Evolutionary conservation across 768 basidiomycete species (phyloP).

Genomic region (Russula emetica): DNA sequence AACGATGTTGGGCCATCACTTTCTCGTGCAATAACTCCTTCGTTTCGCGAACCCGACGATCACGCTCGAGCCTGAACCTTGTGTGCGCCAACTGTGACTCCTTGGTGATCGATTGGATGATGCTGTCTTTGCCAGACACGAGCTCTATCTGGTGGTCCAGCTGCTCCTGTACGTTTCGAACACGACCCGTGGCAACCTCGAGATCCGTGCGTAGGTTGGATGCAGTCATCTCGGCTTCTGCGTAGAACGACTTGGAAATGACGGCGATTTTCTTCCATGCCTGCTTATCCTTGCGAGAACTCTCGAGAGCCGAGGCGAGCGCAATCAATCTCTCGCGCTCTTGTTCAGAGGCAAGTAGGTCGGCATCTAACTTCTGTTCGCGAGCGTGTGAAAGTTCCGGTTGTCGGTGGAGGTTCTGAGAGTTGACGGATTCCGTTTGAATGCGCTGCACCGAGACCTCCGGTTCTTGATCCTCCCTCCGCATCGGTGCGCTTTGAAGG

Average conservation of each 20-base stretch:
- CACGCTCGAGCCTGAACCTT: too few relatives aligned
- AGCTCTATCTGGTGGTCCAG: too few relatives aligned
- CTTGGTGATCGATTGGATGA: too few relatives aligned
- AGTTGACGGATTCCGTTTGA: not conserved
- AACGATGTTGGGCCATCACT: too few relatives aligned
- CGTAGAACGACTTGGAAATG: not conserved
- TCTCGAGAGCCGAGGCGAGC: conserved; percentile 3
- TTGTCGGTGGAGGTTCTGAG: not conserved
- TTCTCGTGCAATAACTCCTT: too few relatives aligned
- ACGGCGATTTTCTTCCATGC: not conserved
- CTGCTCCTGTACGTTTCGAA: too few relatives aligned
- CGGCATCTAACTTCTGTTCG: not conserved
- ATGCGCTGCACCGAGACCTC: not conserved
- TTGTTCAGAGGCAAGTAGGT: conserved; percentile 1
- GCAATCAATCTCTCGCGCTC: conserved; percentile 1
- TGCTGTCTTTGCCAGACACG: too few relatives aligned
- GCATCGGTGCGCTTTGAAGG: not conserved
- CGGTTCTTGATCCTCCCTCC: not conserved
- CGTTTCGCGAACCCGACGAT: too few relatives aligned
- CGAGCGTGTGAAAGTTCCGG: conserved; percentile 3
- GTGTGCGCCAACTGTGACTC: too few relatives aligned
- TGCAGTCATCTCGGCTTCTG: not conserved
- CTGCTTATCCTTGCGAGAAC: not conserved
- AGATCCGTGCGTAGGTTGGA: not conserved
- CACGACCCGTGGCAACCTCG: too few relatives aligned